Conservation (phyloP, 177 flowering plant genomes). For the Telopea speciosissima region DNA sequence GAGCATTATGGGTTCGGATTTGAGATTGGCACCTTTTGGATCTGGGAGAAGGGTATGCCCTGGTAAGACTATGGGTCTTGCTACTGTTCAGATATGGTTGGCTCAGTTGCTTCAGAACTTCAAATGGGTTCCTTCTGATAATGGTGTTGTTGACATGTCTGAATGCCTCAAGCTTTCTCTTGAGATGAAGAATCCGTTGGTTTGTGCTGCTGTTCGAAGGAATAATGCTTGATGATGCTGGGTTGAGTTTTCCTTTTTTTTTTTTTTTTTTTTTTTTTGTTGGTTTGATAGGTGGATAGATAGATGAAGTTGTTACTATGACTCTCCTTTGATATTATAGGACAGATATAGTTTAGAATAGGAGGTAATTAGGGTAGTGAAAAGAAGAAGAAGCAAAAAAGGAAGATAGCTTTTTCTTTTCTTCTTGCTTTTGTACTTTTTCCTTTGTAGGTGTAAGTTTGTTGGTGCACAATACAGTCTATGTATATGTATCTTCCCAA, state of each 20-base stretch:
- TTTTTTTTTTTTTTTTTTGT: too few relatives aligned
- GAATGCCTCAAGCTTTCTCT: slow-evolving; percentile 61
- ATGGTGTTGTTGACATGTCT: slow-evolving; percentile 63
- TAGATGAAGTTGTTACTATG: too few relatives aligned
- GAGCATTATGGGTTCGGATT: slow-evolving; percentile 69
- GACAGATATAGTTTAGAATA: too few relatives aligned
- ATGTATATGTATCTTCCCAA: too few relatives aligned
- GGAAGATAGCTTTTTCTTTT: too few relatives aligned
- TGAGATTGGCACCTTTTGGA: slow-evolving; percentile 83
- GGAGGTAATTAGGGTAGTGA: too few relatives aligned
- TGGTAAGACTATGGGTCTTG: slow-evolving; percentile 76
- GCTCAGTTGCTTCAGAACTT: slow-evolving; percentile 71
- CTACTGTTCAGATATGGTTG: slow-evolving; percentile 71
- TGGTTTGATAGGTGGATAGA: too few relatives aligned
- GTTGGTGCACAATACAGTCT: too few relatives aligned
- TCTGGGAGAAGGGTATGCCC: slow-evolving; percentile 84
- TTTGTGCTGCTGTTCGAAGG: slow-evolving; percentile 65
- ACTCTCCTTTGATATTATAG: too few relatives aligned
- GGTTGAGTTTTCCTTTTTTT: background rate
- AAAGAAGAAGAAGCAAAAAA: too few relatives aligned
- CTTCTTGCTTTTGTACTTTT: too few relatives aligned
- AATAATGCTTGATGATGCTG: slow-evolving; percentile 2
- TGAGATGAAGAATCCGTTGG: slow-evolving; percentile 69
- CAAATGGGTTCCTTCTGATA: slow-evolving; percentile 43
- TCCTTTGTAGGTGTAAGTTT: too few relatives aligned